Percentiles rank a stretch among this genome's conserved stretches.
Evolutionary conservation across 345 rosid genomes (phyloP).

Genomic region (Syzygium oleosum): DNA sequence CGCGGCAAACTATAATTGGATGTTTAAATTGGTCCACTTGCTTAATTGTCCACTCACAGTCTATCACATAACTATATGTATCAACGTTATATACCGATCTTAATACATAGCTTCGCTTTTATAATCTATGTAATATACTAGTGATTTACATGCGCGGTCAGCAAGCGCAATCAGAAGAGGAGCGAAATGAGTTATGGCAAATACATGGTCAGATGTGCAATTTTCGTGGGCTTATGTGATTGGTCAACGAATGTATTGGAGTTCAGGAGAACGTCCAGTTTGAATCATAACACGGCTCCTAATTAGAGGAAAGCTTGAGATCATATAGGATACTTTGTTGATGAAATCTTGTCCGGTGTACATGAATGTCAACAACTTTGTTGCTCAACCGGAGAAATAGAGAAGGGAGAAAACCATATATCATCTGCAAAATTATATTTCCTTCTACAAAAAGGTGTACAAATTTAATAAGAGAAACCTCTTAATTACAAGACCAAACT

Average conservation of each 20-base stretch:
- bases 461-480: not conserved
- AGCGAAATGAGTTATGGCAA: not conserved
- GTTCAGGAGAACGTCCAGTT: not conserved
- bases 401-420: not conserved
- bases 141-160: rapidly evolving
- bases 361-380: not conserved
- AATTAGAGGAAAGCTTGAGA: not conserved
- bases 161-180: not conserved
- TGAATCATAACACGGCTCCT: not conserved
- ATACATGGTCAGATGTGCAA: not conserved
- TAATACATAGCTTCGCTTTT: not conserved
- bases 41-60: not conserved
- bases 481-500: not conserved
- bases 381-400: not conserved
- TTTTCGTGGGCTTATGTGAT: not conserved
- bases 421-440: not conserved
- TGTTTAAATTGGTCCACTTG: not conserved
- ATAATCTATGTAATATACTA: not conserved
- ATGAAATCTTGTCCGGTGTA: not conserved
- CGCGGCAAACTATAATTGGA: not conserved
- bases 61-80: not conserved
- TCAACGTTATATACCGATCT: not conserved
- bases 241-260: not conserved
- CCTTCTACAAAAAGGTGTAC: not conserved
- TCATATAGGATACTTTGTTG: not conserved